Evolutionary conservation across 345 rosid species (phyloP).

Genomic region (thale cress (Arabidopsis thaliana)): TAIR10.1 NC_003074.8:21875001-21875500

Average conservation of each 20-base stretch:
- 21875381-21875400: background rate
- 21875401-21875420: background rate
- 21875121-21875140: constrained; percentile 19
- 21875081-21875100: background rate
- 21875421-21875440: constrained; percentile 21
- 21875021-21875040: no score
- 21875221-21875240: background rate
- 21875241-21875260: no score
- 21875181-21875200: constrained; percentile 27
- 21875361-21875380: constrained; percentile 10
- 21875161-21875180: background rate
- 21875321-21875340: constrained; percentile 19
- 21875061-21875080: constrained; percentile 8
- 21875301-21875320: constrained; percentile 7
- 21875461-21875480: background rate
- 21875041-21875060: background rate
- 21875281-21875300: background rate
- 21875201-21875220: background rate
- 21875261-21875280: no score
- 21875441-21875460: constrained; percentile 14
- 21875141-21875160: constrained; percentile 26
- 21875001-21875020: no score
- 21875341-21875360: background rate
- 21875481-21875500: background rate
- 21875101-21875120: constrained; percentile 22